These are phyloP conservation scores for Phialocephala subalpina DNA, from an alignment of 2,329 filamentous ascomycete genomes.

Conservation along the genomic window DNA sequence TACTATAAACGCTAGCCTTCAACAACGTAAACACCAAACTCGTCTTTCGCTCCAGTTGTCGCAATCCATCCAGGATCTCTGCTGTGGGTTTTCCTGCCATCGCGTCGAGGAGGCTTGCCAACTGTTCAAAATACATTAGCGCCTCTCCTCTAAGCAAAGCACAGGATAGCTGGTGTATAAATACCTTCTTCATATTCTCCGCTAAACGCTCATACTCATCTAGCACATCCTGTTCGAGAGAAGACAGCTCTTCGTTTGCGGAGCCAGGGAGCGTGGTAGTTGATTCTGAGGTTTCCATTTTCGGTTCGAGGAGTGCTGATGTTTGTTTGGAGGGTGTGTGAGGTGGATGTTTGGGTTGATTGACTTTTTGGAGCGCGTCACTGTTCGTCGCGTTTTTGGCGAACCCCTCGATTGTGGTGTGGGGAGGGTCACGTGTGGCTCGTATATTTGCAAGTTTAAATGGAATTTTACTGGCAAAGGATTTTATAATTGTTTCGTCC, in stretches of 20 bases:
- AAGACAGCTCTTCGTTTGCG: slow-evolving; percentile 66
- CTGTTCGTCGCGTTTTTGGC: slow-evolving; percentile 6
- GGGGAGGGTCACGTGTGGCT: background rate
- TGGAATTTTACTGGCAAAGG: too few relatives aligned
- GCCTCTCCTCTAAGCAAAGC: background rate
- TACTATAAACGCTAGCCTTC: slow-evolving; percentile 98
- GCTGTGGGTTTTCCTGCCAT: slow-evolving; percentile 77
- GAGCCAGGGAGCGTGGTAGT: slow-evolving; percentile 23
- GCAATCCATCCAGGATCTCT: slow-evolving; percentile 84
- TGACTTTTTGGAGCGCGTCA: background rate
- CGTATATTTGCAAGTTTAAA: too few relatives aligned
- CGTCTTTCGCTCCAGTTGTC: slow-evolving; percentile 92
- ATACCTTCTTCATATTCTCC: slow-evolving; percentile 89
- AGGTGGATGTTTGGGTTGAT: background rate
- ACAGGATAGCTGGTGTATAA: background rate
- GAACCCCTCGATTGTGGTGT: slow-evolving; percentile 7
- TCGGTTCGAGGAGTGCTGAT: background rate
- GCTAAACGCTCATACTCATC: slow-evolving; percentile 91
- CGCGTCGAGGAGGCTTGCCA: slow-evolving; percentile 66
- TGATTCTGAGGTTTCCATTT: slow-evolving; percentile 34
- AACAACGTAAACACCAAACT: slow-evolving; percentile 93
- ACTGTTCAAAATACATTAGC: slow-evolving; percentile 48
- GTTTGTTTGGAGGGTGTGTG: background rate
- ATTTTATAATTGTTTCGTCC: too few relatives aligned
- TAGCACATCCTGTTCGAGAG: slow-evolving; percentile 91